These are phyloP conservation scores for Mycena rosella DNA, from an alignment of 768 basidiomycete species.

Conservation along the genomic window DNA sequence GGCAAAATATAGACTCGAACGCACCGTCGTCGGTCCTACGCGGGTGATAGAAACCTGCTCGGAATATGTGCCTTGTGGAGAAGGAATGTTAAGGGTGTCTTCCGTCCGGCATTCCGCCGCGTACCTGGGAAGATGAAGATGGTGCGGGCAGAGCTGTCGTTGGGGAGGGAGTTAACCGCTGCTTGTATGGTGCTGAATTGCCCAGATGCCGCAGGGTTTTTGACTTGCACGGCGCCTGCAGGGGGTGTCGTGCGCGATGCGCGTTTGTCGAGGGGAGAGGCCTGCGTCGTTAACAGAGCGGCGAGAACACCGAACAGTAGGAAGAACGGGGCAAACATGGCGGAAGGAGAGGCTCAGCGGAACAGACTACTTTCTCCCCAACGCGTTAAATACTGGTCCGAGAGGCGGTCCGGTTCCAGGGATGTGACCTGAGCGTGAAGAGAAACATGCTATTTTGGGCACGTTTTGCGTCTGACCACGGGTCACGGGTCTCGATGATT, in stretches of 20 bases:
- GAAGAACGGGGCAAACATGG: conserved; percentile 19
- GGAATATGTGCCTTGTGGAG: conserved; percentile 36
- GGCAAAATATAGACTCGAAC: not conserved
- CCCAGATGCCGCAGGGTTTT: conserved; percentile 27
- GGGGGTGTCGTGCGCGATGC: conserved; percentile 38
- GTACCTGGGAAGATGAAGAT: conserved; percentile 42
- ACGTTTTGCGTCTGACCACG: not conserved
- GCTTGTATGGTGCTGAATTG: conserved; percentile 40
- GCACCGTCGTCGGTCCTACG: conserved; percentile 31
- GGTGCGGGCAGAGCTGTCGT: conserved; percentile 33
- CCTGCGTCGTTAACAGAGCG: not conserved
- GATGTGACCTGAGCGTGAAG: conserved; percentile 13
- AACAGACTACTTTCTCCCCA: not conserved
- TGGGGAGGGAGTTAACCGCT: conserved; percentile 39
- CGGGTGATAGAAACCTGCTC: conserved; percentile 41
- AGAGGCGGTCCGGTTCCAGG: conserved; percentile 9
- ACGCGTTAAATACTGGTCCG: conserved; percentile 1
- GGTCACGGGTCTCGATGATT: conserved; percentile 20
- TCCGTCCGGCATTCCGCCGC: not conserved
- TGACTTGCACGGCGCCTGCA: conserved; percentile 39
- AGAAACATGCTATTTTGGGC: not conserved
- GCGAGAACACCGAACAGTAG: conserved; percentile 14
- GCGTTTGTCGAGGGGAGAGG: conserved; percentile 33
- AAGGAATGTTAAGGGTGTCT: not conserved
- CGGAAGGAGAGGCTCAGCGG: not conserved